phyloP scores from a whole-genome alignment of 1,284 basidiomycete species.

The Cutaneotrichosporon arboriforme region DNA sequence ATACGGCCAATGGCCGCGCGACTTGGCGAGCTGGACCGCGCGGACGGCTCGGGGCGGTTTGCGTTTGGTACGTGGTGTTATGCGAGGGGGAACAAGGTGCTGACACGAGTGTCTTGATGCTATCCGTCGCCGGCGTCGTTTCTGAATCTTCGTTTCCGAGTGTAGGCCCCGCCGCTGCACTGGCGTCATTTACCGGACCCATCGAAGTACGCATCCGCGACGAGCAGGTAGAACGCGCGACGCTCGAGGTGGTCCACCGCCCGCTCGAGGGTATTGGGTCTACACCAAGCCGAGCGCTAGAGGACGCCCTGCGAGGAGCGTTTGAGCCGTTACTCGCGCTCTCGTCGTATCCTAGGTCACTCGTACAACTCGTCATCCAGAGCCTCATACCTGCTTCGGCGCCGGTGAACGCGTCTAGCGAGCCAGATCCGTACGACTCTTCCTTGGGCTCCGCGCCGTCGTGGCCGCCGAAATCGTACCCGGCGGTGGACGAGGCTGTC shows the following conservation, averaged over 20 bases:
- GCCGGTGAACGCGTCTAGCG: constrained; percentile 22
- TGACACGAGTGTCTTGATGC: neutral
- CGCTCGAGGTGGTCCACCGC: constrained; percentile 52
- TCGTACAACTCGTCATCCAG: constrained; percentile 63
- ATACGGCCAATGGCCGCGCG: constrained; percentile 8
- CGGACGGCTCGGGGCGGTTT: constrained; percentile 45
- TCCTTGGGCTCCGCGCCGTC: too few species aligned
- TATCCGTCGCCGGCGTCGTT: too few species aligned
- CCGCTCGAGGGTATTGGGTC: constrained; percentile 51
- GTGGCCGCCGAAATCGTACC: neutral
- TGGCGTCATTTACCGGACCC: constrained; percentile 52
- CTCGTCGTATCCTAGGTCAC: constrained; percentile 52
- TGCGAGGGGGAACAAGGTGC: neutral
- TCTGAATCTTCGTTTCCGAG: neutral
- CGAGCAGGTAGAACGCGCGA: constrained; percentile 52
- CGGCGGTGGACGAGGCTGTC: neutral
- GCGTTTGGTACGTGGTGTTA: constrained; percentile 37
- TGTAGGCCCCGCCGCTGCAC: constrained; percentile 43
- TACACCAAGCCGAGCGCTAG: constrained; percentile 42
- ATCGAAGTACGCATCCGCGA: constrained; percentile 53
- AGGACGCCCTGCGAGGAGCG: constrained; percentile 36
- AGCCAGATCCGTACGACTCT: too few species aligned
- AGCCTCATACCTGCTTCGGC: constrained; percentile 50
- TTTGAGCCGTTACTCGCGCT: constrained; percentile 49
- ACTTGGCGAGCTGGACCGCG: constrained; percentile 33